Base-by-base conservation (phyloP, 805 yeast species). In the Naumovozyma castellii region DNA sequence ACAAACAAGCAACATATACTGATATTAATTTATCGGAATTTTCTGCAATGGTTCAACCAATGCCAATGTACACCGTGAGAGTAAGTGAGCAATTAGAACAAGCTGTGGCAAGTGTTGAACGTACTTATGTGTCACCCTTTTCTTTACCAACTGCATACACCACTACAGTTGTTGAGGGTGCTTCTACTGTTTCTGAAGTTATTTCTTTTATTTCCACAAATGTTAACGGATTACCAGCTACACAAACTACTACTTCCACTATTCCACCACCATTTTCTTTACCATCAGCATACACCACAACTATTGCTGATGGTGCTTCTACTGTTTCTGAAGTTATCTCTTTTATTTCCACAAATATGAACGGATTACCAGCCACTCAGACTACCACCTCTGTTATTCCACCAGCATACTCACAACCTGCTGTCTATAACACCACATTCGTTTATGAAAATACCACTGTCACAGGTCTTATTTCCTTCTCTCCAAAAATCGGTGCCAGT, bases 381-480 rank as follows among this genome's bases (percentile, higher is more conserved):
- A 54, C 56, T 8, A 52, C 60, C 2, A 58, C 57, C 3, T 57
- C 59, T 13, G 55, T 53, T 12, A 55, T 55, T n/a, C n/a, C n/a
- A n/a, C n/a, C n/a, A n/a, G n/a, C n/a, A n/a, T n/a, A n/a, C n/a
- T n/a, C n/a, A n/a, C n/a, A n/a, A n/a, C n/a, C n/a, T n/a, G n/a
- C n/a, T n/a, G n/a, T n/a, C n/a, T n/a, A n/a, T n/a, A n/a, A n/a
- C n/a, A n/a, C n/a, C n/a, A n/a, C n/a, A n/a, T n/a, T n/a, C n/a
- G n/a, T n/a, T n/a, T n/a, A n/a, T n/a, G n/a, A n/a, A n/a, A n/a
- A n/a, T n/a, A n/a, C n/a, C n/a, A n/a, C n/a, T n/a, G n/a, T n/a
- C n/a, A n/a, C n/a, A n/a, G n/a, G n/a, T n/a, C n/a, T n/a, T n/a
- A n/a, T n/a, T n/a, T n/a, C n/a, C n/a, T n/a, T n/a, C n/a, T n/a